These are phyloP conservation scores for Dryadomyces quercus-mongolicae DNA, from an alignment of 2,329 filamentous ascomycete genomes.

Conservation along the genomic window DNA sequence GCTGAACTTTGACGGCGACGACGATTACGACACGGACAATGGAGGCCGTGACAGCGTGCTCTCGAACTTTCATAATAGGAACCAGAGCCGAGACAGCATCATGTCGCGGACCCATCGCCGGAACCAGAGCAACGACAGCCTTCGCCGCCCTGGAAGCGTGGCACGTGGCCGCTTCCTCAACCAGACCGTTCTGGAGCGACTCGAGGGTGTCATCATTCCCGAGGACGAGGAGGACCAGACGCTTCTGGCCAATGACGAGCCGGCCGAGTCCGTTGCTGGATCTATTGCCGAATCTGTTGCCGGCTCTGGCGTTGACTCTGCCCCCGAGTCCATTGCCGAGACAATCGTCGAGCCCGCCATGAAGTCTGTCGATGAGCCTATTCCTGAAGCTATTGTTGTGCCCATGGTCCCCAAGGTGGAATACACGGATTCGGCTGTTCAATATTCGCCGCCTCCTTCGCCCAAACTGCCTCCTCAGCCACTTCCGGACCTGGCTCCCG, in stretches of 20 bases:
- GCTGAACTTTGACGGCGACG: conserved; percentile 74
- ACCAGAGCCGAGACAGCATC: conserved; percentile 45
- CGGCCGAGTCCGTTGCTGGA: background rate
- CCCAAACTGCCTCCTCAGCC: conserved; percentile 34
- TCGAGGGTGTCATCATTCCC: conserved; percentile 38
- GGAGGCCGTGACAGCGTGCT: conserved; percentile 54
- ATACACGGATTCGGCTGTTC: conserved; percentile 67
- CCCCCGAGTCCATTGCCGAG: too few species aligned
- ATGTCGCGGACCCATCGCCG: conserved; percentile 37
- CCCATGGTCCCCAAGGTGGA: conserved; percentile 24
- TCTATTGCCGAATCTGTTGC: background rate
- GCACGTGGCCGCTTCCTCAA: conserved; percentile 42
- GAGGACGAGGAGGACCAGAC: conserved; percentile 30
- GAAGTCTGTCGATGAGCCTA: background rate
- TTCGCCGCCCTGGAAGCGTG: conserved; percentile 42
- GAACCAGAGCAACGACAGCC: conserved; percentile 47
- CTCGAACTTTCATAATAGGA: conserved; percentile 39
- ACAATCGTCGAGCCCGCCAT: background rate
- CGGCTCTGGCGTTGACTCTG: background rate
- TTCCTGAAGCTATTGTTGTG: background rate
- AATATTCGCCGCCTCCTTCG: conserved; percentile 74
- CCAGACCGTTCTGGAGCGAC: conserved; percentile 39
- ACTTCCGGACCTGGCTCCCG: background rate
- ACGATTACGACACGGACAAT: conserved; percentile 57
- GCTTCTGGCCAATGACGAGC: conserved; percentile 7